These are phyloP conservation scores for Cladosporium sp. DNA, from an alignment of 2,329 filamentous ascomycete genomes.

Conservation along the genomic window DNA sequence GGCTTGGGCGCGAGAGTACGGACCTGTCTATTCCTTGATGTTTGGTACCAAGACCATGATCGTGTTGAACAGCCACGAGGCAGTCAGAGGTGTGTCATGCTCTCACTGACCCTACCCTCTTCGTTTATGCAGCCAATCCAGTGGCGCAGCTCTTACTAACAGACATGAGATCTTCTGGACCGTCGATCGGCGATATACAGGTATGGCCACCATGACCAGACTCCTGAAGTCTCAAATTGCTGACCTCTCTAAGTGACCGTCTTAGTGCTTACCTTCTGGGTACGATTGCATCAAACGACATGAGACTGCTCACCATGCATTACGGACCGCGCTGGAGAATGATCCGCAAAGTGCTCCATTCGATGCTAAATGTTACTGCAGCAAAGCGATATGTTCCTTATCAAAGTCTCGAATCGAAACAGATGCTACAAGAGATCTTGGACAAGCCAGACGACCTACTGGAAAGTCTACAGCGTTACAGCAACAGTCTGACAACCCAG, in stretches of 20 bases:
- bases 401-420: constrained; percentile 52
- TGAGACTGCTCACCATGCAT: constrained; percentile 15
- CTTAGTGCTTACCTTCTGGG: constrained; percentile 12
- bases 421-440: constrained; percentile 48
- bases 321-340: constrained; percentile 31
- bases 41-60: constrained; percentile 44
- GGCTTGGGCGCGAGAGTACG: constrained; percentile 17
- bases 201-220: not conserved
- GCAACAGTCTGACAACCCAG: constrained; percentile 44
- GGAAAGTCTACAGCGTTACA: constrained; percentile 46
- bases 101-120: too few species aligned
- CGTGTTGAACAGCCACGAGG: constrained; percentile 41
- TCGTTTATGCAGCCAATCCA: too few species aligned
- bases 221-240: not conserved
- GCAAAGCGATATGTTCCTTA: constrained; percentile 48
- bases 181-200: constrained; percentile 18
- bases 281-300: constrained; percentile 7
- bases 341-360: constrained; percentile 38
- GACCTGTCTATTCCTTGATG: constrained; percentile 36
- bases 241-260: constrained; percentile 1
- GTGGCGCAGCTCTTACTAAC: not conserved
- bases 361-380: constrained; percentile 43
- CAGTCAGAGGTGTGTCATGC: constrained; percentile 34
- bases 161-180: constrained; percentile 29
- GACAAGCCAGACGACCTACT: constrained; percentile 38